Conservation (phyloP, 176 grass and related monocot genomes). For the Leersia perrieri region DNA sequence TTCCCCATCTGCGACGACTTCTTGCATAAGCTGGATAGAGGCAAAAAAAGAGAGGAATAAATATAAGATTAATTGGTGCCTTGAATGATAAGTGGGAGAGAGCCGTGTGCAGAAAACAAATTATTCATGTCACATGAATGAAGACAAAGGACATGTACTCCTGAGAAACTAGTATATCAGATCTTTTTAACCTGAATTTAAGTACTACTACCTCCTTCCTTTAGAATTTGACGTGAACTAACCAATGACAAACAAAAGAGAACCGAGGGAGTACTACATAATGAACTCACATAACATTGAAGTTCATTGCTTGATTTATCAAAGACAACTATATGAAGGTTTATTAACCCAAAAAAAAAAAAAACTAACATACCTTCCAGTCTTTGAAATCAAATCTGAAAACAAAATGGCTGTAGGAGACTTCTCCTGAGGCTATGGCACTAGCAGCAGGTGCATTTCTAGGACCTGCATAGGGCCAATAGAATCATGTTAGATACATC, state of each 20-base stretch:
- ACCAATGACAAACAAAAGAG: too few relatives aligned
- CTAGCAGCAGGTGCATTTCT: constrained; percentile 80
- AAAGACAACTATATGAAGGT: not conserved
- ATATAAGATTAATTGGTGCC: not conserved
- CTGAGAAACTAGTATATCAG: not conserved
- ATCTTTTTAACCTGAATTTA: not conserved
- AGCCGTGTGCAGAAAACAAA: not conserved
- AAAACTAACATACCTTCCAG: constrained; percentile 60
- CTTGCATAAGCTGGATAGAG: constrained; percentile 64
- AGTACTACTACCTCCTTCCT: too few relatives aligned
- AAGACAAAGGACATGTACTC: not conserved
- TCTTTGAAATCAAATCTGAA: constrained; percentile 86
- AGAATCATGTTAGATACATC: constrained; percentile 25
- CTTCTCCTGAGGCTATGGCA: constrained; percentile 66
- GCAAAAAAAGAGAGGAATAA: not conserved
- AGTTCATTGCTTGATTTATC: not conserved
- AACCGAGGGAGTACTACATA: not conserved
- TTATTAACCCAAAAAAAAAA: not conserved
- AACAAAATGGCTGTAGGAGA: constrained; percentile 86
- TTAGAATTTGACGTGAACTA: too few relatives aligned
- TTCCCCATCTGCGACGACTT: constrained; percentile 38
- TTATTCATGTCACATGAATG: not conserved
- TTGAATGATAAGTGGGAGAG: not conserved
- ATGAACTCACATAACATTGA: not conserved
- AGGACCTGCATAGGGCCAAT: constrained; percentile 47